Base-by-base conservation (phyloP, 1,284 basidiomycete genomes). In the Sporisorium sorghi region DNA sequence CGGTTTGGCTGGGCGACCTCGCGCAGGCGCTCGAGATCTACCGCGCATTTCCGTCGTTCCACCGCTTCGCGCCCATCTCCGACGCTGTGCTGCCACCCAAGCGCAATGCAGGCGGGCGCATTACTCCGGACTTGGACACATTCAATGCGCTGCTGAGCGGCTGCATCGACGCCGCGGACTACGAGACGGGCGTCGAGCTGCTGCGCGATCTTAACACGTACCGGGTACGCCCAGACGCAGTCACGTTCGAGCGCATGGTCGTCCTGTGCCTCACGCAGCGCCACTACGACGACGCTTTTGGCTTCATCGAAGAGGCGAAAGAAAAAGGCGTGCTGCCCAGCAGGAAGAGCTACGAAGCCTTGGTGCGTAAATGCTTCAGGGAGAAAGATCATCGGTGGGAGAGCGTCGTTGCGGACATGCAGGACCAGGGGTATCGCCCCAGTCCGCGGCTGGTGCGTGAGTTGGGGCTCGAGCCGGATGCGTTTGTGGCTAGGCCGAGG, bases 281-380 rank as follows among this genome's bases (percentile, higher is more conserved):
- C 19, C 48, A 46, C 19, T 82, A 80, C 63, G 76, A 80, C 10
- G 68, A 72, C 19, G 79, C 79, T 0, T 82, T 80, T 37, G 58
- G 49, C 0, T 65, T 78, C 35, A 65, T 82, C 33, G 76, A 82
- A 40, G 66, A 78, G 46, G 65, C 72, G 33, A 80, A 82, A 46
- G 37, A 50, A 2, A 62, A 64, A 8, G 49, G 23, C 2, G 37
- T 78, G 7, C 39, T 51, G 0, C 80, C 80, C 0, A 77, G 75
- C 42, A 52, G 70, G 5, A 70, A 72, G 46, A 73, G 60, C 26
- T 82, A 81, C 55, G 77, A 77, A 21, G 64, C 70, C 7, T 44
- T 82, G 33, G 49, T 76, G 9, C 66, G 76, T 42, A 80, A 72
- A n/a, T 82, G 80, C 40, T 54, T 48, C 43, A 21, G 24, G 5